Evolutionary conservation across 768 basidiomycete species (phyloP).

Genomic region (Pleurotus salmoneostramineus): DNA sequence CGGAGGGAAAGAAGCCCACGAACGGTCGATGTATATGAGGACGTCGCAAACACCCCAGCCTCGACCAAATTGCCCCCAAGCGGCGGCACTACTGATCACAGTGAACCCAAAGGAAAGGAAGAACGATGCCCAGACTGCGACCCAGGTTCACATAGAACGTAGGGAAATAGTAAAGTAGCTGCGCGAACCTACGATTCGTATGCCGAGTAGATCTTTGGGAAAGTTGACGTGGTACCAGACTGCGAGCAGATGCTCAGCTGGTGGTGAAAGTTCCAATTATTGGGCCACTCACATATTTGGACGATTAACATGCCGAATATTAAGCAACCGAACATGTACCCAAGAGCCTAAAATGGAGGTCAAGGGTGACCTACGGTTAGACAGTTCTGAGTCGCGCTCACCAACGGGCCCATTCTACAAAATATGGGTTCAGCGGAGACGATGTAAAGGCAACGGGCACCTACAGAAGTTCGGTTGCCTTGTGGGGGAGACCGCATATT

Average conservation of each 20-base stretch:
- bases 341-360: constrained; percentile 12
- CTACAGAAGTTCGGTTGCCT: background rate
- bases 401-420: background rate
- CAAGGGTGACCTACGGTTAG: background rate
- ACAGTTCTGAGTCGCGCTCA: background rate
- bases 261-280: background rate
- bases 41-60: constrained; percentile 15
- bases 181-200: background rate
- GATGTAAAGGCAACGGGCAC: background rate
- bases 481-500: background rate
- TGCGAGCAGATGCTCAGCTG: background rate
- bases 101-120: constrained; percentile 11
- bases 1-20: constrained; percentile 11
- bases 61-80: constrained; percentile 11
- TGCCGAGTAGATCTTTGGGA: constrained; percentile 9
- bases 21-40: constrained; percentile 5
- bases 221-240: constrained; percentile 14
- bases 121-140: constrained; percentile 13
- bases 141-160: background rate
- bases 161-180: background rate
- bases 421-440: background rate
- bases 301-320: constrained; percentile 17
- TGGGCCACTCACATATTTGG: constrained; percentile 13
- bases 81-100: constrained; percentile 12
- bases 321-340: constrained; percentile 14